A percentile compares a stretch with the other conserved stretches of the same genome.
Evolutionary conservation across 805 yeast species (phyloP).

Genomic region (Saccharomycopsis sp.): DNA sequence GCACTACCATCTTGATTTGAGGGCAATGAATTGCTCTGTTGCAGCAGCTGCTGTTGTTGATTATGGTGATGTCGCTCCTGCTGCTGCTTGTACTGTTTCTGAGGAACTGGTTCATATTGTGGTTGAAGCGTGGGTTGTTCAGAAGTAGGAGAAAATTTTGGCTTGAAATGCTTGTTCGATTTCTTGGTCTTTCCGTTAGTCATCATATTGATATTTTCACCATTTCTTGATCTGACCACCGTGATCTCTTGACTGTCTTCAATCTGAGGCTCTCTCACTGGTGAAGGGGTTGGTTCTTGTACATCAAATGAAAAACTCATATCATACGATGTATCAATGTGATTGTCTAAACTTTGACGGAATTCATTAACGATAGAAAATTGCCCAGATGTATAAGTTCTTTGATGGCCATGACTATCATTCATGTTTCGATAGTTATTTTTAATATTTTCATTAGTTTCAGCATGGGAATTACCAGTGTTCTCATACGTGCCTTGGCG

Average conservation of each 20-base stretch:
- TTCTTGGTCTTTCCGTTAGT: constrained; percentile 10
- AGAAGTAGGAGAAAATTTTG: neutral
- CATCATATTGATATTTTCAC: constrained; percentile 6
- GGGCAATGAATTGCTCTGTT: neutral
- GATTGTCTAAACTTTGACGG: constrained; percentile 19
- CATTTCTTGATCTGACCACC: constrained; percentile 10
- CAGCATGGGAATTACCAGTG: too few relatives aligned
- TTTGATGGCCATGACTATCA: constrained; percentile 3
- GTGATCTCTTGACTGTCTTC: constrained; percentile 3
- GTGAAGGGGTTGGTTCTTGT: constrained; percentile 4
- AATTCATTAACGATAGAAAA: constrained; percentile 20
- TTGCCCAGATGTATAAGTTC: constrained; percentile 18
- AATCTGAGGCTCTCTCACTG: neutral
- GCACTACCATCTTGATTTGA: neutral
- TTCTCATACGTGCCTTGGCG: too few relatives aligned
- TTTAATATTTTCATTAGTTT: too few relatives aligned
- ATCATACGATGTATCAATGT: constrained; percentile 21
- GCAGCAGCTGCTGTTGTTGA: neutral
- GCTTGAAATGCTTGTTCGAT: neutral
- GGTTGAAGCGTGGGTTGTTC: too few relatives aligned
- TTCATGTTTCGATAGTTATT: neutral
- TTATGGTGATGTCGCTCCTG: neutral
- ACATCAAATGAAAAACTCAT: constrained; percentile 18
- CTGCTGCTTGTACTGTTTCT: too few relatives aligned
- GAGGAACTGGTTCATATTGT: too few relatives aligned